A percentile compares a stretch with the other conserved stretches of the same genome.
phyloP scores from a whole-genome alignment of 352 stramenopile genomes.

The Peronospora belbahrii region DNA sequence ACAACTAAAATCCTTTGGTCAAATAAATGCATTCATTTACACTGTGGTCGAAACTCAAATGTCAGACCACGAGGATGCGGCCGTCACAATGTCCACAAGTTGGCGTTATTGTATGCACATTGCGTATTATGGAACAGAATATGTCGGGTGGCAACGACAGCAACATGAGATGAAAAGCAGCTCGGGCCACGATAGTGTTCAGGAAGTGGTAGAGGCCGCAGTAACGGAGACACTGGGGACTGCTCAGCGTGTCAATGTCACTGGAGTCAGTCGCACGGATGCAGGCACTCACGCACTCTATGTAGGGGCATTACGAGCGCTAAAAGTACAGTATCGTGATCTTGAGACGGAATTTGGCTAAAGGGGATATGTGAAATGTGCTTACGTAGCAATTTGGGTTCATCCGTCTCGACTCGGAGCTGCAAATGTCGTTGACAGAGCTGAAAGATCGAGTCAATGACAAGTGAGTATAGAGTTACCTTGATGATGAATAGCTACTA shows the following conservation, averaged over 20 bases:
- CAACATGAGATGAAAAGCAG: conserved; percentile 48
- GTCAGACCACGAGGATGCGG: not conserved
- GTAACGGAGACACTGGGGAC: conserved; percentile 44
- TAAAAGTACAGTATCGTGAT: not conserved
- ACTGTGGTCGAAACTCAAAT: not conserved
- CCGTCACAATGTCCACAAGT: conserved; percentile 5
- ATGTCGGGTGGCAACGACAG: conserved; percentile 80
- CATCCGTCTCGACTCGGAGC: conserved; percentile 45
- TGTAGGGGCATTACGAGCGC: conserved; percentile 22
- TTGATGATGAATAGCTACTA: not conserved
- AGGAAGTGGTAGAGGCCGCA: conserved; percentile 69
- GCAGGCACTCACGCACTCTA: conserved; percentile 80
- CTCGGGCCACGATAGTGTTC: conserved; percentile 54
- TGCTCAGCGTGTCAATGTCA: conserved; percentile 64
- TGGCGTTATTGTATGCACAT: conserved; percentile 68
- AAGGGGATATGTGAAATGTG: conserved; percentile 14
- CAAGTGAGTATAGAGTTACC: conserved; percentile 19
- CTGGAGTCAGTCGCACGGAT: conserved; percentile 76
- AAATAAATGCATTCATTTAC: too few species aligned
- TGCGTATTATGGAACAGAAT: conserved; percentile 66
- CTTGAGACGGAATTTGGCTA: conserved; percentile 3
- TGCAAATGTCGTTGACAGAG: conserved; percentile 29
- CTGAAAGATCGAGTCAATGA: conserved; percentile 53
- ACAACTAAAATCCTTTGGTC: not conserved
- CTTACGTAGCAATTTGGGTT: conserved; percentile 70